Conservation (phyloP, 2,329 filamentous ascomycete genomes). For the Trichoderma afroharzianum region DNA sequence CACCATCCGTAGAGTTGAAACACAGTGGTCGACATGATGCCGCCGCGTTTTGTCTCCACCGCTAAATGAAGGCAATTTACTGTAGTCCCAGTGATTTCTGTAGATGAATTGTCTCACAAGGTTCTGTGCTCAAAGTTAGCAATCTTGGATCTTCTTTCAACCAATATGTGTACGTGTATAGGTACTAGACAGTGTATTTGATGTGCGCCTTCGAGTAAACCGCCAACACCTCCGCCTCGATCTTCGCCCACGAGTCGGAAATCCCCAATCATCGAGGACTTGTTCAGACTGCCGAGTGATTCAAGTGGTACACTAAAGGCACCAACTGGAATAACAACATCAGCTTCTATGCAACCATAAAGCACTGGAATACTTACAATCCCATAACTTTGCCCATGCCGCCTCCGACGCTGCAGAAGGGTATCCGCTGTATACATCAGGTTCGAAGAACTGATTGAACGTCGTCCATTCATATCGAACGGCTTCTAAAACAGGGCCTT, state of each 20-base stretch:
- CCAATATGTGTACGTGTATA: neutral
- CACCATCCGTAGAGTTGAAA: neutral
- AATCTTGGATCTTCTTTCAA: fast-evolving
- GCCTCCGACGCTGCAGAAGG: neutral
- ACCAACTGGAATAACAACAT: neutral
- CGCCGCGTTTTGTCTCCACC: neutral
- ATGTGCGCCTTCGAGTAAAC: neutral
- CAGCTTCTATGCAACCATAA: neutral
- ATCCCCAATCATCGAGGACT: neutral
- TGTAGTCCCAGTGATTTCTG: neutral
- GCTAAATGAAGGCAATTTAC: neutral
- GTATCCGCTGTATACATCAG: neutral
- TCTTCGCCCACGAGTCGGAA: neutral
- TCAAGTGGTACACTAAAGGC: neutral
- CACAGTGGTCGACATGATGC: neutral
- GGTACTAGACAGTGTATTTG: neutral
- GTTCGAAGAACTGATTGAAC: neutral
- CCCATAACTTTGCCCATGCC: neutral
- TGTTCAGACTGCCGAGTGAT: neutral
- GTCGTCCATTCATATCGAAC: neutral
- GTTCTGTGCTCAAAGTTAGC: neutral
- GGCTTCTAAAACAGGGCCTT: neutral
- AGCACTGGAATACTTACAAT: neutral
- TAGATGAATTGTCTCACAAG: neutral
- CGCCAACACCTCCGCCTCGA: neutral